phyloP scores from a whole-genome alignment of 306 rosid genomes.

The Lathyrus tuberosus region DNA sequence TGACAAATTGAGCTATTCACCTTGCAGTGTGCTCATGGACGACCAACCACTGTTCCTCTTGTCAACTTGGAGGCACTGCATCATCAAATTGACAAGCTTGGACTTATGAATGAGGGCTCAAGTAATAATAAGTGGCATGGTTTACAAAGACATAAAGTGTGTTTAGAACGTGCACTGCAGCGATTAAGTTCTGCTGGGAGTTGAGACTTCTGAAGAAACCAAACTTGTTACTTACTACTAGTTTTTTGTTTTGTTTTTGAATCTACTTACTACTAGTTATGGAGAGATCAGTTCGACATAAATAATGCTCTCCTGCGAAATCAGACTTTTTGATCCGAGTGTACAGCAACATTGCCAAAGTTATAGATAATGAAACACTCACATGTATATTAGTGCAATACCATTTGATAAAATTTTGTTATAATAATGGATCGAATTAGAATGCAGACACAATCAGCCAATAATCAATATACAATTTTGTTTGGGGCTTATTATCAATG shows the following conservation, averaged over 20 bases:
- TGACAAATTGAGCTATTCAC: conserved; percentile 30
- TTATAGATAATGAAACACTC: neutral
- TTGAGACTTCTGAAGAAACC: conserved; percentile 33
- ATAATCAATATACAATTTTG: neutral
- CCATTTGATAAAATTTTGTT: conserved; percentile 1
- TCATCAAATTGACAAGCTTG: conserved; percentile 69
- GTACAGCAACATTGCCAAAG: conserved; percentile 31
- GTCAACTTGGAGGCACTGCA: conserved; percentile 87
- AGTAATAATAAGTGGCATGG: conserved; percentile 64
- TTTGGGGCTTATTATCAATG: neutral
- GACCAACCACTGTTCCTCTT: conserved; percentile 87
- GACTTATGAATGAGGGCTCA: conserved; percentile 40
- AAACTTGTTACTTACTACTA: neutral
- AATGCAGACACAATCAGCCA: neutral
- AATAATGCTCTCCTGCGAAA: conserved; percentile 5
- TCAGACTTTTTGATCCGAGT: conserved; percentile 28
- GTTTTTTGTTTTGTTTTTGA: too few species aligned
- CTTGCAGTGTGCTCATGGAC: conserved; percentile 94
- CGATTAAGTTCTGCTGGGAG: conserved; percentile 52
- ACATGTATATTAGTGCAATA: neutral
- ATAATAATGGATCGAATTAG: neutral
- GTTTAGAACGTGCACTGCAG: conserved; percentile 57
- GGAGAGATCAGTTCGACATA: conserved; percentile 17
- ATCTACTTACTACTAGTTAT: neutral
- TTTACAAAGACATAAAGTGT: conserved; percentile 52